These are phyloP conservation scores for Globisporangium cylindrosporum DNA, from an alignment of 352 stramenopile species.

Conservation along the genomic window DNA sequence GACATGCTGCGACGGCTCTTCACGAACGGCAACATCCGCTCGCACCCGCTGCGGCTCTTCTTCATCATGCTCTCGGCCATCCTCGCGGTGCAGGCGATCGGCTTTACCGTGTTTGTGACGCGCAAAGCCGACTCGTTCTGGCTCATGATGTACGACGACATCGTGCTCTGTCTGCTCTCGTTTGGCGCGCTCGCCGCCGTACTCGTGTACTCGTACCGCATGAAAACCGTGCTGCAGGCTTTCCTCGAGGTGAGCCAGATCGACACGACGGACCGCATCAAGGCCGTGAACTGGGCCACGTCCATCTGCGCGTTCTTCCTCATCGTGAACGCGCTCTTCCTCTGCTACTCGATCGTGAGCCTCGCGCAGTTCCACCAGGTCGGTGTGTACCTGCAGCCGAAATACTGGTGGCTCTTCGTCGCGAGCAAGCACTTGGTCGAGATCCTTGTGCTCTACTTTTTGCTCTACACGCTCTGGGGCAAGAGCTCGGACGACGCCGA, in stretches of 20 bases:
- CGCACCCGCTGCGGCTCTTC: constrained; percentile 89
- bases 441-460: constrained; percentile 91
- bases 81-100: constrained; percentile 77
- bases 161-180: constrained; percentile 82
- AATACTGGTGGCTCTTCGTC: constrained; percentile 93
- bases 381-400: constrained; percentile 79
- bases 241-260: constrained; percentile 96
- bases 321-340: constrained; percentile 87
- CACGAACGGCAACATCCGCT: constrained; percentile 65
- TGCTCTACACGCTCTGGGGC: constrained; percentile 94
- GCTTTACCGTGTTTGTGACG: constrained; percentile 85
- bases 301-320: constrained; percentile 95
- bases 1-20: constrained; percentile 95
- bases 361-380: constrained; percentile 85
- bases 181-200: constrained; percentile 89
- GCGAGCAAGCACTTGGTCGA: constrained; percentile 92
- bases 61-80: constrained; percentile 71
- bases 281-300: constrained; percentile 94
- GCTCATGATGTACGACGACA: constrained; percentile 95
- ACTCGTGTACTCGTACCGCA: constrained; percentile 93
- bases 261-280: constrained; percentile 94
- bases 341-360: constrained; percentile 83
- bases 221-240: constrained; percentile 94
- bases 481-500: constrained; percentile 68
- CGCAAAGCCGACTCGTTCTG: constrained; percentile 89